Percentiles rank a stretch among this genome's conserved stretches.
Evolutionary conservation across 2,329 filamentous ascomycete genomes (phyloP).

Genomic region (Nemania diffusa): DNA sequence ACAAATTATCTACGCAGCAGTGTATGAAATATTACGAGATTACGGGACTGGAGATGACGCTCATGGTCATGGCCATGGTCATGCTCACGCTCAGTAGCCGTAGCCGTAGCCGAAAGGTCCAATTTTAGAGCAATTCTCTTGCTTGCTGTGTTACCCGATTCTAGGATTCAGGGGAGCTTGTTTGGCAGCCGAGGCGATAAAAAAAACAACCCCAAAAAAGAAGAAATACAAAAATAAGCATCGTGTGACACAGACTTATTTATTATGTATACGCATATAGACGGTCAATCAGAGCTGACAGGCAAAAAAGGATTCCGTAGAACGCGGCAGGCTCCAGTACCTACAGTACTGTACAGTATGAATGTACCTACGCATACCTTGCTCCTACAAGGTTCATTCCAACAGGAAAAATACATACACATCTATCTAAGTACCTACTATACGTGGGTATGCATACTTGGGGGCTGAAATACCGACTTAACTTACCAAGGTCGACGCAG

Average conservation of each 20-base stretch:
- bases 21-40: not conserved
- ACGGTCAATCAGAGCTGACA: slow-evolving; percentile 30
- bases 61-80: not conserved
- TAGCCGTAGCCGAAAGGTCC: slow-evolving; percentile 11
- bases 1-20: too few species aligned
- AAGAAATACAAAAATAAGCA: slow-evolving; percentile 30
- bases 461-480: too few species aligned
- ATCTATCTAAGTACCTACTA: too few species aligned
- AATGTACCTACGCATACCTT: not conserved
- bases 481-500: too few species aligned
- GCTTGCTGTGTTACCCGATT: slow-evolving; percentile 18
- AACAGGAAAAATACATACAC: too few species aligned
- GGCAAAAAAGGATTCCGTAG: slow-evolving; percentile 26
- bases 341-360: not conserved
- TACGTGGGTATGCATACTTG: too few species aligned
- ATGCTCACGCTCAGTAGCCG: slow-evolving; percentile 14
- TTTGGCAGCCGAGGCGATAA: slow-evolving; percentile 1
- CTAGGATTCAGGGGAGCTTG: slow-evolving; percentile 13
- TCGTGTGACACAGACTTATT: slow-evolving; percentile 31
- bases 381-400: not conserved
- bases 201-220: slow-evolving; percentile 4
- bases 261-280: too few species aligned
- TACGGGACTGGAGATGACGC: slow-evolving; percentile 20
- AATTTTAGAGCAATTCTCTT: slow-evolving; percentile 28
- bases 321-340: slow-evolving; percentile 11